These are phyloP conservation scores for Parasitella parasitica DNA, from an alignment of 371 early-diverging fungal species.

Conservation along the genomic window DNA sequence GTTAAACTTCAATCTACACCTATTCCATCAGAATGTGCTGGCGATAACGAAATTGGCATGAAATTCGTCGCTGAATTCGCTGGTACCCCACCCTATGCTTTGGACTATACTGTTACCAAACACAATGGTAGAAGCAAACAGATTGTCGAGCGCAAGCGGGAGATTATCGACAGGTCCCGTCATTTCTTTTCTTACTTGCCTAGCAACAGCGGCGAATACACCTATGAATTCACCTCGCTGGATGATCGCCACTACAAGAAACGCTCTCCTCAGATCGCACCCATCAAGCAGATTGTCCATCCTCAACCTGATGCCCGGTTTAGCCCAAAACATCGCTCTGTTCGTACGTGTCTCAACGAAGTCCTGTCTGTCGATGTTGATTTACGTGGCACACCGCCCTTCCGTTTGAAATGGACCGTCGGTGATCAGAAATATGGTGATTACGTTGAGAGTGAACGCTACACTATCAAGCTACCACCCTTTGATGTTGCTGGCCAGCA, in stretches of 20 bases:
- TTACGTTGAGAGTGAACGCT: constrained; percentile 21
- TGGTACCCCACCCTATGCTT: constrained; percentile 41
- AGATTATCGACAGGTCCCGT: constrained; percentile 39
- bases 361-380: constrained; percentile 36
- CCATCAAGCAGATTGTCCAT: constrained; percentile 44
- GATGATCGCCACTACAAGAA: constrained; percentile 47
- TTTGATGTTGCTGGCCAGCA: constrained; percentile 40
- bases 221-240: constrained; percentile 40
- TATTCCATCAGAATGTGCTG: constrained; percentile 50
- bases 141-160: constrained; percentile 29
- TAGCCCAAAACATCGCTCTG: constrained; percentile 2
- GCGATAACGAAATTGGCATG: constrained; percentile 50
- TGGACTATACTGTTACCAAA: constrained; percentile 42
- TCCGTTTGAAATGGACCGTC: constrained; percentile 35
- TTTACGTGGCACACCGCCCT: constrained; percentile 43
- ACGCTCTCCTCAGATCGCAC: constrained; percentile 21
- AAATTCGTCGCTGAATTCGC: constrained; percentile 40
- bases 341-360: constrained; percentile 47
- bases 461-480: constrained; percentile 37
- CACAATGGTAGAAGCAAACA: constrained; percentile 22
- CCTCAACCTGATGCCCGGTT: constrained; percentile 56
- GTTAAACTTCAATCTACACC: constrained; percentile 34
- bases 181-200: constrained; percentile 45
- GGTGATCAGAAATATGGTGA: constrained; percentile 32
- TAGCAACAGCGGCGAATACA: constrained; percentile 43